Evolutionary conservation across 805 yeast species (phyloP), one percentile per base, ranked within the genome.

Genomic region (Kazachstania kunashirensis): DNA sequence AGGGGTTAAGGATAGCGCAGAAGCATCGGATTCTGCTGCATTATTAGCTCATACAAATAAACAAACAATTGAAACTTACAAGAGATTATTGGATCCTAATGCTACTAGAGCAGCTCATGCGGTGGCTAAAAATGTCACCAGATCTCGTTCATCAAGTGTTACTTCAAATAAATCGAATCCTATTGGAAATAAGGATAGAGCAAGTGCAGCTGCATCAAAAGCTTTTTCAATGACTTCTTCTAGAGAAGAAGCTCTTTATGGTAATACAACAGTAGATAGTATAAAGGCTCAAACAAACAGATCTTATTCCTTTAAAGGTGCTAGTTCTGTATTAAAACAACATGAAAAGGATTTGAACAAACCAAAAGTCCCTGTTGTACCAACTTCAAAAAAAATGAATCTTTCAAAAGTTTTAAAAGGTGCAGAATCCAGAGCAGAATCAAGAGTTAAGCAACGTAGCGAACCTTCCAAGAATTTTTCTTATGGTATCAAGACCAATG

Each of bases 21-120:
- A 39, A 18, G 84, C 86, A 21, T 72, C 84, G 10, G 86, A 80
- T 54, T 73, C 82, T 4, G 89, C 94, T 33, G 94, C 94, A 1
- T 24, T 29, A 37, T 64, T 80, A 43, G 94, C 92, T 2, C 73
- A 83, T 6, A 71, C 77, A 10, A 61, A 81, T 2, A 82, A 77
- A 55, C 65, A 77, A 31, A 68, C 76, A 2, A 73, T 79, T 26
- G 72, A 70, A 43, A 48, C 84, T 11, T 81, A 79, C 55, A 78
- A 75, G 55, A 63, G 88, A 41, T 36, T 55, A 17, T 48, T 56
- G 25, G 56, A 56, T 30, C 55, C 62, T 10, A 44, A 55, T 37
- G 63, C 62, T 3, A 47, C 59, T 12, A 47, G 42, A 21, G 59
- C 62, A 14, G 63, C 63, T 13, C 43, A 48, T 12, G 44, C 42